Percentiles rank a stretch among this genome's conserved stretches.
phyloP scores from a whole-genome alignment of 371 early-diverging fungal genomes.

The Circinella minor region DNA sequence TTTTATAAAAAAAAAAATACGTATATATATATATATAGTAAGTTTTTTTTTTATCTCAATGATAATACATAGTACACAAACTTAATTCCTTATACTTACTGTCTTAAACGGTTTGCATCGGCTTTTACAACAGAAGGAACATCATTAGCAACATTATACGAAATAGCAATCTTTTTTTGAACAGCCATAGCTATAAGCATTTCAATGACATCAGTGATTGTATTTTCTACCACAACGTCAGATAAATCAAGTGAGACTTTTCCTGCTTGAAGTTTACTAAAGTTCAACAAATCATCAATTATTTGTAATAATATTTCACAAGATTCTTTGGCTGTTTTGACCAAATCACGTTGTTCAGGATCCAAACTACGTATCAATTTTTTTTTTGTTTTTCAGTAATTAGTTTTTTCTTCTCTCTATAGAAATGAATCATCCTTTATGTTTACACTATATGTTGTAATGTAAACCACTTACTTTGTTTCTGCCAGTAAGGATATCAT shows the following conservation, averaged over 20 bases:
- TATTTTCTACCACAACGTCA: constrained; percentile 54
- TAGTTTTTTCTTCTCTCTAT: too few species aligned
- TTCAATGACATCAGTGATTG: constrained; percentile 60
- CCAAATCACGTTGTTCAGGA: constrained; percentile 61
- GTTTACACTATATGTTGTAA: too few species aligned
- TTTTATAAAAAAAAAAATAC: not conserved
- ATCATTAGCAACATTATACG: constrained; percentile 43
- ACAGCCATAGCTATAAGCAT: constrained; percentile 59
- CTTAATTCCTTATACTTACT: constrained; percentile 21
- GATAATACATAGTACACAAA: not conserved
- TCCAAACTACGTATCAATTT: constrained; percentile 25
- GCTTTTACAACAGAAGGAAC: constrained; percentile 45
- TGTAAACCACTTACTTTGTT: constrained; percentile 25
- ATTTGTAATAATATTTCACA: constrained; percentile 63
- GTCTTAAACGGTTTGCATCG: constrained; percentile 52
- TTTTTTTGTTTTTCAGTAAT: too few species aligned
- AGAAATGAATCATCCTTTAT: too few species aligned
- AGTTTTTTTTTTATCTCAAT: constrained; percentile 14
- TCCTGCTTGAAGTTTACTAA: constrained; percentile 68
- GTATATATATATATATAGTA: not conserved
- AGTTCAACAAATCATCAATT: constrained; percentile 67
- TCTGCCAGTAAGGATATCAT: constrained; percentile 65
- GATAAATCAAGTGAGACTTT: constrained; percentile 59
- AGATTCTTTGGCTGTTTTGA: constrained; percentile 61
- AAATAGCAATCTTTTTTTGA: constrained; percentile 51